Evolutionary conservation across 1,284 basidiomycete genomes (phyloP), one percentile per base, ranked within the genome.

Genomic region (Apiotrichum mycotoxinovorans): DNA sequence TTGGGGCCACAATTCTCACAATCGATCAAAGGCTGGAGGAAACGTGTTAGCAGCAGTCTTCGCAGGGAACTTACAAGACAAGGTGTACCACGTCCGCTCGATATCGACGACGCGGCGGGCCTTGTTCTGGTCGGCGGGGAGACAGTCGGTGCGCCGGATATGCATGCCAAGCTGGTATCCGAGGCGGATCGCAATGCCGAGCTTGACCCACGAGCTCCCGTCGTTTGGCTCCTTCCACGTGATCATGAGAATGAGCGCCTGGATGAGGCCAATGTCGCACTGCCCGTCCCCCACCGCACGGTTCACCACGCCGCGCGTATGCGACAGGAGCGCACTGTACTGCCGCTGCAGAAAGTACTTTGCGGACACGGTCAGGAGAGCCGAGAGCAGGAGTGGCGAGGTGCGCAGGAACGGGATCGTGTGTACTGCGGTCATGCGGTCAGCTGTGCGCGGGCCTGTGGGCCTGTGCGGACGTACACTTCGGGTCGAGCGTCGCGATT

Each of bases 211-310:
- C 10, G 57, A 47, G 18, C 60, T 61, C 8, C 48, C 51, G 37
- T 66, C 65, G 7, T 49, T 48, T 3, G 62, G 59, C 3, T 43
- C 54, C 38, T 64, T 64, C 60, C 57, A 64, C 40, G 52, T 62
- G n/a, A 61, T 47, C 34, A 57, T n/a, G 22, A 64, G 52, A 14
- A 58, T 25, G 11, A 64, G 49, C 10, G 54, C 50, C 26, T 64
- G 60, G n/a, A 64, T 38, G 12, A 62, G 38, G 20, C 57, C 62
- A 15, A 57, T 50, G n/a, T 55, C 42, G 51, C 34, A 43, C 5
- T 12, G 26, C 10, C 60, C 62, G 1, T n/a, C 15, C 7, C 34
- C 47, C 15, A 57, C 45, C 2, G 47, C 57, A 20, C 57, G 54
- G 46, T 53, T 57, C 10, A 57, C 26, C 10, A 62, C 27, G 20